Evolutionary conservation across 768 basidiomycete species (phyloP).

Genomic region (Trichaptum fuscoviolaceum): DNA sequence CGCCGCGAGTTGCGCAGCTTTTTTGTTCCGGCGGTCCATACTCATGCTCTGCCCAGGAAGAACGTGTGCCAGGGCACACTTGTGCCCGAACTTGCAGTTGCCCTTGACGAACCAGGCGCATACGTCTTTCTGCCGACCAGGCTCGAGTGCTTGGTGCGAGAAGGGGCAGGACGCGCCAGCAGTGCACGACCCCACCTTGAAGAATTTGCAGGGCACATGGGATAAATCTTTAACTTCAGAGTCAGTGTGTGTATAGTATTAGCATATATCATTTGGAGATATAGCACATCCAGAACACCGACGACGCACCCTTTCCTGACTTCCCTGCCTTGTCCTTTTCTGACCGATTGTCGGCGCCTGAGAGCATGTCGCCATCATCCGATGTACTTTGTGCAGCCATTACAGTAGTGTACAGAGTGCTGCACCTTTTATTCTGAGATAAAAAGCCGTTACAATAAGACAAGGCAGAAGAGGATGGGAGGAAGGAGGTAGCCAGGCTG

Average conservation of each 20-base stretch:
- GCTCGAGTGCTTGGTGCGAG: conserved; percentile 71
- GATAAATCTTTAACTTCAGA: conserved; percentile 75
- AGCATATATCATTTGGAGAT: background rate
- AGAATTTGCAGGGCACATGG: conserved; percentile 98
- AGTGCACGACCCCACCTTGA: conserved; percentile 89
- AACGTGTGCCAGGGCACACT: conserved; percentile 93
- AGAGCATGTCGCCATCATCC: conserved; percentile 1
- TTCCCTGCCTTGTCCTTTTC: conserved; percentile 3
- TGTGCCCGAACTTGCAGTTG: conserved; percentile 72
- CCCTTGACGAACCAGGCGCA: conserved; percentile 94
- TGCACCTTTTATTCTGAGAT: background rate
- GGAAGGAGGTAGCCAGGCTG: background rate
- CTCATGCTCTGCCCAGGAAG: conserved; percentile 90
- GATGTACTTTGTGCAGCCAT: background rate
- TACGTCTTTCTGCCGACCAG: conserved; percentile 73
- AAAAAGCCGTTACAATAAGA: background rate
- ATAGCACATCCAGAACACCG: background rate
- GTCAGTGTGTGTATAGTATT: background rate
- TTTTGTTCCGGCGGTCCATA: conserved; percentile 98
- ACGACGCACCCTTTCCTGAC: background rate
- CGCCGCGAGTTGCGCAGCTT: conserved; percentile 70
- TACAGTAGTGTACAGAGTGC: background rate
- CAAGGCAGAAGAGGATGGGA: background rate
- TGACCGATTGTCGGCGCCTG: conserved; percentile 2
- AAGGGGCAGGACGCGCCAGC: conserved; percentile 95